These are phyloP conservation scores for Vachellia pachyceras DNA, from an alignment of 306 rosid species.

Conservation along the genomic window DNA sequence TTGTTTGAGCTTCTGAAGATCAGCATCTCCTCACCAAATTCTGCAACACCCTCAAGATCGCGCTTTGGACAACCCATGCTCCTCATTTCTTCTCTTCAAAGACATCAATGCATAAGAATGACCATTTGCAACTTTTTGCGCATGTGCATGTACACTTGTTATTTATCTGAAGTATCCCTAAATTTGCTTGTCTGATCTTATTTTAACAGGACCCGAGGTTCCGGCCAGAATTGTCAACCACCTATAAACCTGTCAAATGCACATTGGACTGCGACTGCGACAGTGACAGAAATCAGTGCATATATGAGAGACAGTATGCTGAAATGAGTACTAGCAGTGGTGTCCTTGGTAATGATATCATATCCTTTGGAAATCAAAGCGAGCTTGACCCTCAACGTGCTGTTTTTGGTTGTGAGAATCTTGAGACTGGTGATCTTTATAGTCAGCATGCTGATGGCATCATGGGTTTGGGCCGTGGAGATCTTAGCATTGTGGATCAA, in stretches of 20 bases:
- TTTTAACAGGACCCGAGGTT: constrained; percentile 79
- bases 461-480: constrained; percentile 96
- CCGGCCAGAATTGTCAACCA: constrained; percentile 73
- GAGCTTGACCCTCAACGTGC: constrained; percentile 78
- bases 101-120: constrained; percentile 2
- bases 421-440: constrained; percentile 89
- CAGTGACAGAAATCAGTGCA: constrained; percentile 59
- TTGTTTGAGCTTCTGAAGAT: not conserved
- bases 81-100: constrained; percentile 20
- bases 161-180: constrained; percentile 34
- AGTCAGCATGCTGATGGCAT: constrained; percentile 96
- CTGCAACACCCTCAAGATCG: not conserved
- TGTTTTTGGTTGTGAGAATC: constrained; percentile 86
- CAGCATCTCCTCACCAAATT: not conserved
- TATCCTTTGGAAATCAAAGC: constrained; percentile 84
- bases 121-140: constrained; percentile 12
- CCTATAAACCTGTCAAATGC: constrained; percentile 83
- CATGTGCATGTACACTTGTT: constrained; percentile 4
- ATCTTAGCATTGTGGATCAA: constrained; percentile 87
- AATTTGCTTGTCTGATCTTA: constrained; percentile 29
- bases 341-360: constrained; percentile 82
- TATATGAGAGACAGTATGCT: constrained; percentile 91
- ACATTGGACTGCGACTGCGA: constrained; percentile 78
- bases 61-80: not conserved
- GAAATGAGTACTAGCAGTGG: constrained; percentile 95